These are phyloP conservation scores for Penicillium lividum DNA, from an alignment of 495 filamentous ascomycete genomes.

Conservation along the genomic window DNA sequence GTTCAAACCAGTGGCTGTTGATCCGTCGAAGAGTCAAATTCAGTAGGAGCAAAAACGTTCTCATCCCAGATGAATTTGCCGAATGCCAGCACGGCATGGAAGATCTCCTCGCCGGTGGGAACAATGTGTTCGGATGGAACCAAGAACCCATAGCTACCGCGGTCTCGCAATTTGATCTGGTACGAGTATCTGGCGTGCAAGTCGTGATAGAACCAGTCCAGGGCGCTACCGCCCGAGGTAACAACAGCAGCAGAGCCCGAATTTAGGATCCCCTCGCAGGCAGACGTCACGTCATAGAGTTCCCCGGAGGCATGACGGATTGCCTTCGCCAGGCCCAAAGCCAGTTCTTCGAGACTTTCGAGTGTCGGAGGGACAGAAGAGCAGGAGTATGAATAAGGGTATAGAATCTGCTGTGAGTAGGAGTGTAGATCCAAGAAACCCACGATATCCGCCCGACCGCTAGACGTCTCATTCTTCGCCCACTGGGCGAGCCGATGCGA, in stretches of 20 bases:
- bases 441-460: slow-evolving; percentile 69
- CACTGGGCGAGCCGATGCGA: slow-evolving; percentile 74
- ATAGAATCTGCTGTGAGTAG: slow-evolving; percentile 93
- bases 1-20: slow-evolving; percentile 18
- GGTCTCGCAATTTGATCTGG: slow-evolving; percentile 94
- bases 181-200: slow-evolving; percentile 80
- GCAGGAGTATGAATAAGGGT: slow-evolving; percentile 90
- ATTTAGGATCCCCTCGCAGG: slow-evolving; percentile 77
- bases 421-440: slow-evolving; percentile 91
- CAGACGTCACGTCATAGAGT: slow-evolving; percentile 76
- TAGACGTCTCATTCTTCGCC: slow-evolving; percentile 78
- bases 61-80: slow-evolving; percentile 68
- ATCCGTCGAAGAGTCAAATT: background rate
- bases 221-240: slow-evolving; percentile 71
- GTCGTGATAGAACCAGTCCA: slow-evolving; percentile 97
- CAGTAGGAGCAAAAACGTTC: background rate
- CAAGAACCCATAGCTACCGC: slow-evolving; percentile 91
- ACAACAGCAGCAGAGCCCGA: slow-evolving; percentile 45
- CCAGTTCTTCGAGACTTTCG: slow-evolving; percentile 90
- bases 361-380: slow-evolving; percentile 72
- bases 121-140: slow-evolving; percentile 85
- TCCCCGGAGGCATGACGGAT: slow-evolving; percentile 77
- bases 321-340: slow-evolving; percentile 83
- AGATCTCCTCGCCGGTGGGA: slow-evolving; percentile 84
- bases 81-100: slow-evolving; percentile 78